Percentiles rank a stretch among this genome's conserved stretches.
Evolutionary conservation across 1,284 basidiomycete species (phyloP).

Genomic region (Malassezia globosa): DNA sequence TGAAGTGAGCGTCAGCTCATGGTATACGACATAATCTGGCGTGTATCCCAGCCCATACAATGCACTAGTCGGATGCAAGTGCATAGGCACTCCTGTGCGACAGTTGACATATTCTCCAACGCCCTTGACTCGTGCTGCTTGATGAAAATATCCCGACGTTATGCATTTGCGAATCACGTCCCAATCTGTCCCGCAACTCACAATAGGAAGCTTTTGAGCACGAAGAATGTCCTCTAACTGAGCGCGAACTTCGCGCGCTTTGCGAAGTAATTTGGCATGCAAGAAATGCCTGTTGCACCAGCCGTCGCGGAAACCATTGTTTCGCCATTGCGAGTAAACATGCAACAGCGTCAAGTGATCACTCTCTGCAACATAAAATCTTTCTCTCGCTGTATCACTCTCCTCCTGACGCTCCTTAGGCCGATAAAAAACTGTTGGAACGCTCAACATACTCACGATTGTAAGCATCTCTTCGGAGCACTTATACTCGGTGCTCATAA

Average conservation of each 20-base stretch:
- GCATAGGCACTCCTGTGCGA: constrained; percentile 71
- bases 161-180: constrained; percentile 95
- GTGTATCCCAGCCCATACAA: constrained; percentile 87
- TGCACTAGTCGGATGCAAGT: constrained; percentile 90
- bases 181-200: constrained; percentile 87
- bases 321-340: constrained; percentile 96
- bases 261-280: constrained; percentile 87
- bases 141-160: constrained; percentile 96
- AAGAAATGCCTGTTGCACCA: constrained; percentile 92
- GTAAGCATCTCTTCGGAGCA: constrained; percentile 94
- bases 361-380: constrained; percentile 95
- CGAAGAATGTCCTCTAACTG: constrained; percentile 99
- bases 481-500: constrained; percentile 80
- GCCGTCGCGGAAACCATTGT: constrained; percentile 75
- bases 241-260: constrained; percentile 86
- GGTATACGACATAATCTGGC: constrained; percentile 91
- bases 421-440: constrained; percentile 82
- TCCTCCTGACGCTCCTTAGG: constrained; percentile 92
- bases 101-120: constrained; percentile 98
- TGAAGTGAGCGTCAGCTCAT: constrained; percentile 55
- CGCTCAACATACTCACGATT: constrained; percentile 96
- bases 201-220: constrained; percentile 81
- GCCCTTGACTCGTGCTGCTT: constrained; percentile 92
- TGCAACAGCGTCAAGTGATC: constrained; percentile 92
- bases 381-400: constrained; percentile 87